phyloP scores from a whole-genome alignment of 208 protist species.

The Herpetomonas samuelpessoai region DNA sequence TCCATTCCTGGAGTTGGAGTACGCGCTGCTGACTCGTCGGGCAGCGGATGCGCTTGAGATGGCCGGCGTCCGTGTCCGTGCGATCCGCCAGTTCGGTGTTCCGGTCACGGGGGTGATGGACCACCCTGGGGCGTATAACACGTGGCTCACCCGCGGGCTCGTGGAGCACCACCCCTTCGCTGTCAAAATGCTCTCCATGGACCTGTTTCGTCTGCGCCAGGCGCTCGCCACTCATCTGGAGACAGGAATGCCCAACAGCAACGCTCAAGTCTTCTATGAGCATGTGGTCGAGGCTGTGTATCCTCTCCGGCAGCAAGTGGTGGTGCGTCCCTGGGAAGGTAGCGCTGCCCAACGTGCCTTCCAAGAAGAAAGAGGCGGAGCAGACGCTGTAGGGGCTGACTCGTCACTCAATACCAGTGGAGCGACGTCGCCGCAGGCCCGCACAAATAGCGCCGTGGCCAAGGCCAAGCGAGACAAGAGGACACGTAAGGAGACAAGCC shows the following conservation, averaged over 20 bases:
- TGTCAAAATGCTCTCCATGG: constrained; percentile 77
- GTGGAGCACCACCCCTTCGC: constrained; percentile 84
- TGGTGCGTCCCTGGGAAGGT: constrained; percentile 49
- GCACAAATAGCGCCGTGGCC: constrained; percentile 11
- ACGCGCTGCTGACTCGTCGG: constrained; percentile 74
- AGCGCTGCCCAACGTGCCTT: constrained; percentile 21
- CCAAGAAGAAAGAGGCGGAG: constrained; percentile 1
- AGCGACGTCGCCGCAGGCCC: neutral
- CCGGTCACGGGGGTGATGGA: constrained; percentile 76
- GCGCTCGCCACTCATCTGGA: constrained; percentile 58
- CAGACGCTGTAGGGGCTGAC: neutral
- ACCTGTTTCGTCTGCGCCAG: constrained; percentile 56
- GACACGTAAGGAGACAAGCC: constrained; percentile 47
- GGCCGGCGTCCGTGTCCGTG: constrained; percentile 55
- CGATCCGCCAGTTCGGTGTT: constrained; percentile 48
- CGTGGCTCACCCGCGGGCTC: constrained; percentile 71
- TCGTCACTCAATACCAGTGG: neutral
- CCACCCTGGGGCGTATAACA: constrained; percentile 86
- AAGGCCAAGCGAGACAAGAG: constrained; percentile 10
- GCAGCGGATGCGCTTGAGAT: constrained; percentile 67
- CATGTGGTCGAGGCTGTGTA: constrained; percentile 81
- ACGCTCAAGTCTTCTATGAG: constrained; percentile 74
- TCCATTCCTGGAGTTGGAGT: constrained; percentile 66
- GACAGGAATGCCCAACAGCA: constrained; percentile 36
- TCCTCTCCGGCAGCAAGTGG: constrained; percentile 71